Percentiles rank a stretch among this genome's conserved stretches.
phyloP scores from a whole-genome alignment of 2,329 filamentous ascomycete genomes.

The Epichloe scottii region DNA sequence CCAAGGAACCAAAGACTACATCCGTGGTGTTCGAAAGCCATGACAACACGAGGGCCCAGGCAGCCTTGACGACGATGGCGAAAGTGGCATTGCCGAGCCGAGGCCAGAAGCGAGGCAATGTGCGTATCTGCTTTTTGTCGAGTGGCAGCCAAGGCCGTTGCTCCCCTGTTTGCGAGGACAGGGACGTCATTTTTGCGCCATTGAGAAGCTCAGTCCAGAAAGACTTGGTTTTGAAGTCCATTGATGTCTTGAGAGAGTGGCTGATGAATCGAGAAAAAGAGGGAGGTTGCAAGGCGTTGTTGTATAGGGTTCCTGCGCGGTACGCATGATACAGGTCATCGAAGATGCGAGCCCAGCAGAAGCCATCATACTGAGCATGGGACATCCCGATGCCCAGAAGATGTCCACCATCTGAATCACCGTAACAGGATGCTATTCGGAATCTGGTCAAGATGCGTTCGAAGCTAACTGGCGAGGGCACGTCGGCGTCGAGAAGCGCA shows the following conservation, averaged over 20 bases:
- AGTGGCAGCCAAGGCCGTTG: not conserved
- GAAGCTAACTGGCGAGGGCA: not conserved
- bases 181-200: not conserved
- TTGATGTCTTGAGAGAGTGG: not conserved
- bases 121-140: not conserved
- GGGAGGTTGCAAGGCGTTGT: not conserved
- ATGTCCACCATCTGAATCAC: not conserved
- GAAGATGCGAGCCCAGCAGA: not conserved
- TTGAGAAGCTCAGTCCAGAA: not conserved
- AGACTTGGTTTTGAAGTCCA: not conserved
- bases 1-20: not conserved
- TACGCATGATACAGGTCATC: not conserved
- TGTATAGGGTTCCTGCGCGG: not conserved
- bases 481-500: not conserved
- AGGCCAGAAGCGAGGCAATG: not conserved
- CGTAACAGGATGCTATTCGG: not conserved
- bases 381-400: not conserved
- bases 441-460: not conserved
- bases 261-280: not conserved
- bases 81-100: not conserved
- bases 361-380: not conserved
- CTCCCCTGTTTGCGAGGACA: not conserved
- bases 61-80: not conserved
- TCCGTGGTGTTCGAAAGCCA: not conserved
- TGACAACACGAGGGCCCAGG: not conserved